phyloP scores from a whole-genome alignment of 768 basidiomycete species.

The Calocera viscosa region DNA sequence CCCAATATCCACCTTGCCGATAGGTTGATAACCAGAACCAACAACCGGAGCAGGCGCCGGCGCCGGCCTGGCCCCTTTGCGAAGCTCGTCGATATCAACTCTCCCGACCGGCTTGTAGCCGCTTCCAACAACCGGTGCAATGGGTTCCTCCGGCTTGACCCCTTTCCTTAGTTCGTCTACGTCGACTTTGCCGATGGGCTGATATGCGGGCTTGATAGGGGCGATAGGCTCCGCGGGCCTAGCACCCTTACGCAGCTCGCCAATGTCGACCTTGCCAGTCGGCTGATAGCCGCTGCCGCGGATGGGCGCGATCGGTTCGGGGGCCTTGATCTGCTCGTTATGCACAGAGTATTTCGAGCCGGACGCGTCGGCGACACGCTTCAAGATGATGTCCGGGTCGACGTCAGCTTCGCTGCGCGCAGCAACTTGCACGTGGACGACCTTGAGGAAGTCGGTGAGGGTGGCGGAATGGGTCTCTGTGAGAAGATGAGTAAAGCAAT shows the following conservation, averaged over 20 bases:
- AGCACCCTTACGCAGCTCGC: conserved; percentile 18
- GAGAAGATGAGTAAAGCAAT: not conserved
- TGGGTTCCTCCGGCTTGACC: conserved; percentile 39
- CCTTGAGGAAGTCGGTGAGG: conserved; percentile 67
- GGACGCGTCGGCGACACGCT: conserved; percentile 73
- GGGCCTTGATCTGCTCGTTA: conserved; percentile 57
- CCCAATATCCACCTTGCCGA: conserved; percentile 63
- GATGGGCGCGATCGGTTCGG: conserved; percentile 63
- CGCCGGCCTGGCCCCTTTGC: conserved; percentile 13
- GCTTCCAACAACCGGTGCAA: conserved; percentile 60
- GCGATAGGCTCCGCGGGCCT: not conserved
- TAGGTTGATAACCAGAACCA: conserved; percentile 60
- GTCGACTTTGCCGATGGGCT: conserved; percentile 23
- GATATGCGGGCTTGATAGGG: conserved; percentile 17
- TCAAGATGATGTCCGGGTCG: conserved; percentile 64
- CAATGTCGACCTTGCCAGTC: conserved; percentile 62
- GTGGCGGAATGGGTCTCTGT: conserved; percentile 64
- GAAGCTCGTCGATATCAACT: conserved; percentile 42
- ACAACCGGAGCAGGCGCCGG: conserved; percentile 68
- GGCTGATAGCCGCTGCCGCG: conserved; percentile 59
- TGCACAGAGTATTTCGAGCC: conserved; percentile 84
- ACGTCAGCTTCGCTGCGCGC: conserved; percentile 86
- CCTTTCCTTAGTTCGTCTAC: conserved; percentile 17
- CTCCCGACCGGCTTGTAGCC: conserved; percentile 63
- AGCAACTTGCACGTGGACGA: conserved; percentile 72